These are phyloP conservation scores for Colletotrichum gloeosporioides DNA, from an alignment of 2,329 filamentous ascomycete species.

Conservation along the genomic window DNA sequence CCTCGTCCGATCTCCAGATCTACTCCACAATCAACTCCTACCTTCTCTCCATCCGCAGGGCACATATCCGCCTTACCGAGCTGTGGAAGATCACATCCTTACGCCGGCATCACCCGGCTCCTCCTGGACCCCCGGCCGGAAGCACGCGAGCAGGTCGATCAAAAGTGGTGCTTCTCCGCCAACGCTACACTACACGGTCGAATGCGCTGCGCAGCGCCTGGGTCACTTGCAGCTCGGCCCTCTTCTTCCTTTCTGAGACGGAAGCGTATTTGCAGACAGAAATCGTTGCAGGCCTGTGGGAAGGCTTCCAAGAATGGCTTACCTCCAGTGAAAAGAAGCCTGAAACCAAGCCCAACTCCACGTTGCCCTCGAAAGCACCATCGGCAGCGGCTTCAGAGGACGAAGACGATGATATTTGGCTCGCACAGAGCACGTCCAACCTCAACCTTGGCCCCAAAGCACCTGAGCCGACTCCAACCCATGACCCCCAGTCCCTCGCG, in stretches of 20 bases:
- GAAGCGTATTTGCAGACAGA: constrained; percentile 90
- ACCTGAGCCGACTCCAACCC: constrained; percentile 40
- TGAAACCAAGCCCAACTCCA: not conserved
- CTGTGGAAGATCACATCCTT: constrained; percentile 87
- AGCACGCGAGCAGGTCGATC: constrained; percentile 65
- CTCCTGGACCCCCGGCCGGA: constrained; percentile 68
- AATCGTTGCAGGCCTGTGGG: constrained; percentile 82
- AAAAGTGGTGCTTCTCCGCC: constrained; percentile 65
- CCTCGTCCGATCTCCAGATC: constrained; percentile 73
- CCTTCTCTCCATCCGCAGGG: constrained; percentile 81
- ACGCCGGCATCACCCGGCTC: constrained; percentile 77
- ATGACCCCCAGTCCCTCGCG: constrained; percentile 86
- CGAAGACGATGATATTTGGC: constrained; percentile 47
- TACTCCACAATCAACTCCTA: constrained; percentile 91
- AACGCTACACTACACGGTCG: constrained; percentile 67
- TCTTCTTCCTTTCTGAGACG: constrained; percentile 89
- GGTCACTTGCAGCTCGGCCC: constrained; percentile 85
- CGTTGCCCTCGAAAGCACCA: not conserved
- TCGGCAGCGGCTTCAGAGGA: not conserved
- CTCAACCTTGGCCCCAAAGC: constrained; percentile 18
- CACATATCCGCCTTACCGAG: constrained; percentile 82
- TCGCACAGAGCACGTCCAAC: constrained; percentile 29
- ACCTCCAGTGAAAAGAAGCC: constrained; percentile 43
- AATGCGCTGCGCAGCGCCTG: constrained; percentile 80
- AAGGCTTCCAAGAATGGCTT: constrained; percentile 80